phyloP scores from a whole-genome alignment of 1,139 yeast genomes.

The Yamadazyma songkhlaensis region DNA sequence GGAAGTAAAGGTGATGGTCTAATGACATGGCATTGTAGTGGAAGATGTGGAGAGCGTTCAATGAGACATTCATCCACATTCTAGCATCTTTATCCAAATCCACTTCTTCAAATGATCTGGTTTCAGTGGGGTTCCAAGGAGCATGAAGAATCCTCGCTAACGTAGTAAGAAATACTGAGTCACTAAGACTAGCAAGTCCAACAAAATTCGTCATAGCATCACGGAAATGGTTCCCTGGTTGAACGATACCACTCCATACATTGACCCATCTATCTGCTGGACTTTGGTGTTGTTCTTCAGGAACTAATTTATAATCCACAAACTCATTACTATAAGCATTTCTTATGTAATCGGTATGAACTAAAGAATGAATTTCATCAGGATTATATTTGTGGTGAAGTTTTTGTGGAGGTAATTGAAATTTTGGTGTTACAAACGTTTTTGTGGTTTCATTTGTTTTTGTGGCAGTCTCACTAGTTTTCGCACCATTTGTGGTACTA shows the following conservation, averaged over 20 bases:
- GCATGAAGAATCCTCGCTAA: conserved; percentile 42
- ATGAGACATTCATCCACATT: conserved; percentile 27
- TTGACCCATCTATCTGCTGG: conserved; percentile 44
- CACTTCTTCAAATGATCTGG: conserved; percentile 27
- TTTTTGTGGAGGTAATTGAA: conserved; percentile 19
- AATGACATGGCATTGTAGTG: conserved; percentile 50
- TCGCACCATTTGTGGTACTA: no score
- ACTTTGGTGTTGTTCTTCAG: conserved; percentile 29
- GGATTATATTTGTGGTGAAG: conserved; percentile 29
- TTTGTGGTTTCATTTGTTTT: no score
- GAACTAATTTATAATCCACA: conserved; percentile 27
- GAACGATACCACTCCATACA: conserved; percentile 36
- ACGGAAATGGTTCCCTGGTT: conserved; percentile 23
- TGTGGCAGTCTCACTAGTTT: no score
- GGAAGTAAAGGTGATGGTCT: conserved; percentile 48
- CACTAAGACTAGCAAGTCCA: conserved; percentile 41
- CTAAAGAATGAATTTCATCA: conserved; percentile 23
- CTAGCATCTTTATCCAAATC: conserved; percentile 36
- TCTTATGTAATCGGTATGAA: conserved; percentile 39
- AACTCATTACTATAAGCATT: conserved; percentile 42
- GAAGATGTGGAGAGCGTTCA: conserved; percentile 39
- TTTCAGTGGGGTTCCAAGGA: conserved; percentile 44
- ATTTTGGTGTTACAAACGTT: no score
- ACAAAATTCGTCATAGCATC: conserved; percentile 33
- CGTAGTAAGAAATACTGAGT: conserved; percentile 41